Evolutionary conservation across 495 filamentous ascomycete genomes (phyloP), one percentile per base, ranked within the genome.

Genomic region (Clavariopsis aquatica): DNA sequence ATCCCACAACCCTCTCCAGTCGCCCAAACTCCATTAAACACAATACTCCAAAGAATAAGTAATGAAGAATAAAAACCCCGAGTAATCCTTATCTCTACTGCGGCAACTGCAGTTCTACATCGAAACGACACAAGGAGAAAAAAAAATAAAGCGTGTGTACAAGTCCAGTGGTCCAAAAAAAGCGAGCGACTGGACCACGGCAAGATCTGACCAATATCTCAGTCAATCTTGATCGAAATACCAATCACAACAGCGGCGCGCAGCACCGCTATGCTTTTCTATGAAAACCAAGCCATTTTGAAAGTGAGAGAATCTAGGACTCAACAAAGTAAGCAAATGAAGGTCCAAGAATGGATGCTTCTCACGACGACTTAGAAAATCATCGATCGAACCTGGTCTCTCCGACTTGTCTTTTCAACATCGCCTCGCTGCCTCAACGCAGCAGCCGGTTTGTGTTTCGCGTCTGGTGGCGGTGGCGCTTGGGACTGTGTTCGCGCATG

Each of bases 341-440:
- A 27, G 9, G 47, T 49, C 24, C 47, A 23, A 49, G 24, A 49
- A 5, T 3, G 6, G 9, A 9, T 27, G 7, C 5, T 49, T 49
- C 24, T 23, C 20, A 49, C 2, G n/a, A 46, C 19, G 22, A 31
- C 28, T 57, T 59, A 72, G 60, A 70, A 72, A 24, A 72, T 69
- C 70, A 72, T 72, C 17, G 70, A 72, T 52, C 70, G 57, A 36
- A 70, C 64, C 46, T 72, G 65, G 52, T 72, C 57, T 38, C 70
- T 57, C 28, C 61, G 27, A 26, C 26, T 38, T 23, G 38, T 27
- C 45, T 46, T 24, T 23, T 29, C 38, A 10, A 17, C 66, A 26
- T 49, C 49, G 1, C 47, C 59, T 9, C 54, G 23, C n/a, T 41
- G 53, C 46, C 49, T 52, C 15, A 56, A 47, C 5, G 36, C 36